Conservation (phyloP, 306 rosid species). For the Lathyrus tuberosus region DNA sequence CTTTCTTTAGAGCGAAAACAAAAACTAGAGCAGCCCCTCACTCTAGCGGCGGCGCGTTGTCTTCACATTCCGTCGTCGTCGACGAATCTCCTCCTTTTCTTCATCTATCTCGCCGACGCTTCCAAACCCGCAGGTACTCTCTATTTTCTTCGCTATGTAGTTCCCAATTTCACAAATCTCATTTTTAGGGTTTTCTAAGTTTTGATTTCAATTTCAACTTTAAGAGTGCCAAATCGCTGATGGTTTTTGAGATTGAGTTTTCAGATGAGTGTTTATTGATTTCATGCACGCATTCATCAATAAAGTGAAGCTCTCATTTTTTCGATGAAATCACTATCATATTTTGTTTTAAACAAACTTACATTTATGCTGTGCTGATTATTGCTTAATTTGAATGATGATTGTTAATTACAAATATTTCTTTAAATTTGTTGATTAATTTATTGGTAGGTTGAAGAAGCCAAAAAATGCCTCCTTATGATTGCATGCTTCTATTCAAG, state of each 20-base stretch:
- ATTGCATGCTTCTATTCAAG: slow-evolving; percentile 81
- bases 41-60: neutral
- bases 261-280: neutral
- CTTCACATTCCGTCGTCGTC: neutral
- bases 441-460: slow-evolving; percentile 11
- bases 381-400: neutral
- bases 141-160: neutral
- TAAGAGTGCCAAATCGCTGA: neutral
- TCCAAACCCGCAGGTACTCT: neutral
- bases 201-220: neutral
- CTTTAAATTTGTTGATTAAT: slow-evolving; percentile 1
- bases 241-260: neutral
- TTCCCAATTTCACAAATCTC: neutral
- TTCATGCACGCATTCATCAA: no score
- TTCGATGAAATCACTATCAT: neutral
- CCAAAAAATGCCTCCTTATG: slow-evolving; percentile 71
- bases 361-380: neutral
- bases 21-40: neutral
- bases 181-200: neutral
- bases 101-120: neutral
- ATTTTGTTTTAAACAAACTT: no score
- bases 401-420: neutral
- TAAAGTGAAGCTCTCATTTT: neutral
- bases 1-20: neutral
- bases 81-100: neutral